Conservation (phyloP, 2,329 filamentous ascomycete genomes). For the Colletotrichum aenigma region DNA sequence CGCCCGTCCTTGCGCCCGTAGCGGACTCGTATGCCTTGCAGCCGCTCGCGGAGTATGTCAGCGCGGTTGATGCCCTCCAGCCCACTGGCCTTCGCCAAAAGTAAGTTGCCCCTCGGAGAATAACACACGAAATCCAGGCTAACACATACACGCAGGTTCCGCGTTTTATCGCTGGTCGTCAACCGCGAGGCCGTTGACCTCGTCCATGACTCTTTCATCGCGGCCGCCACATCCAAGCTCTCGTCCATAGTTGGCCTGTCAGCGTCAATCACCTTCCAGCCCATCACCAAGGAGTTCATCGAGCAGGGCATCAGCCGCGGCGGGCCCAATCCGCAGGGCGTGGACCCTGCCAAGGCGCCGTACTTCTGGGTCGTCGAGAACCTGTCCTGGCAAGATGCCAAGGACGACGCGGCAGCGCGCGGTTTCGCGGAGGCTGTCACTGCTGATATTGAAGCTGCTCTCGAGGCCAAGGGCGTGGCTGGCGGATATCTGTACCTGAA, state of each 20-base stretch:
- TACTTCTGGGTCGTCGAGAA: conserved; percentile 23
- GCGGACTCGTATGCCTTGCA: conserved; percentile 12
- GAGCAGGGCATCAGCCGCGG: conserved; percentile 5
- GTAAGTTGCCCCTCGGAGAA: not conserved
- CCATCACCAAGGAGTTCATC: conserved; percentile 19
- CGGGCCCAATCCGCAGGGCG: conserved; percentile 19
- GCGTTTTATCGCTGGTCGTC: conserved; percentile 18
- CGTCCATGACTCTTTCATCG: conserved; percentile 14
- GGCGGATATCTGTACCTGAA: conserved; percentile 40
- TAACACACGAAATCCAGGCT: not conserved
- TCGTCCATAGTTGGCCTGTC: conserved; percentile 1
- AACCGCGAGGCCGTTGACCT: conserved; percentile 16
- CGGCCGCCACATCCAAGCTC: not conserved
- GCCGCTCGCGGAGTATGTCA: conserved; percentile 15
- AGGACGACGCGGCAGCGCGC: not conserved
- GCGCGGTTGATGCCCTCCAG: conserved; percentile 17
- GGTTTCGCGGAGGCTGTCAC: not conserved
- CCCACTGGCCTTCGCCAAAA: conserved; percentile 20
- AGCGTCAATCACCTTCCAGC: conserved; percentile 21
- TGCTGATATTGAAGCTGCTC: not conserved
- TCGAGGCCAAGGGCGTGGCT: conserved; percentile 5
- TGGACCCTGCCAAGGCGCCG: conserved; percentile 13
- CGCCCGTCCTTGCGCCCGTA: conserved; percentile 12
- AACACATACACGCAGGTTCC: conserved; percentile 1
- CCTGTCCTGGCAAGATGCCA: conserved; percentile 14